Base-by-base conservation (phyloP, 192 early-diverging fungal species). In the Neocallimastix lanati region DNA sequence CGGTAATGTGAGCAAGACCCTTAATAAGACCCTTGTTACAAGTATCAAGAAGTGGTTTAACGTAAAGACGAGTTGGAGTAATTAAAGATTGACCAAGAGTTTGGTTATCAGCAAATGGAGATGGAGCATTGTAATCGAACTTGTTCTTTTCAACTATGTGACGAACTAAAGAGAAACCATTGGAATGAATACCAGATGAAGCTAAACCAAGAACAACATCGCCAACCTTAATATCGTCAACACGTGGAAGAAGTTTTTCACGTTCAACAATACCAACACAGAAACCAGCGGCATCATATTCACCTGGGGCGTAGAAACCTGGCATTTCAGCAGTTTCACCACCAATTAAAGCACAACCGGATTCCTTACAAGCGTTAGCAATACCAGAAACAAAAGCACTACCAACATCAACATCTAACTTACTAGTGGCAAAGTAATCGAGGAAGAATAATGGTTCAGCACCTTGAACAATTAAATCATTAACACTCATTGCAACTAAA, bases 311-410 rank as follows among this genome's bases (percentile, higher is more conserved):
- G 82, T 98, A 99, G 81, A 99, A 89, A 76, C 96, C 96, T 16
- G 98, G 98, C 98, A 99, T 99, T 83, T 99, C 98, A 13, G 98
- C 94, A 28, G 98, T 99, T 87, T 99, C 98, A 33, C 98, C 98
- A 80, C 98, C 98, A 79, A 99, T 91, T 79, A 99, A 91, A 58
- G 98, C 98, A 79, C 94, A 96, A 27, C 93, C 93, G 9, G 96
- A 88, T 80, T 95, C 86, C 36, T 89, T 81, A 85, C 98, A 99
- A 13, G 96, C 98, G n/a, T 91, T 89, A 29, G 94, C 96, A 76
- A 99, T 94, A 80, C 98, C 97, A 79, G 89, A 88, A 78, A 99
- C 92, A 82, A 99, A 95, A 82, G 94, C 92, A 82, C 88, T 89
- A 58, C 94, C 93, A 25, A 96, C 94, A 82, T 93, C 91, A 0